Evolutionary conservation across 176 grass and related monocot genomes (phyloP), one percentile per base, ranked within the genome.

Genomic region (Oropetium thomaeum): DNA sequence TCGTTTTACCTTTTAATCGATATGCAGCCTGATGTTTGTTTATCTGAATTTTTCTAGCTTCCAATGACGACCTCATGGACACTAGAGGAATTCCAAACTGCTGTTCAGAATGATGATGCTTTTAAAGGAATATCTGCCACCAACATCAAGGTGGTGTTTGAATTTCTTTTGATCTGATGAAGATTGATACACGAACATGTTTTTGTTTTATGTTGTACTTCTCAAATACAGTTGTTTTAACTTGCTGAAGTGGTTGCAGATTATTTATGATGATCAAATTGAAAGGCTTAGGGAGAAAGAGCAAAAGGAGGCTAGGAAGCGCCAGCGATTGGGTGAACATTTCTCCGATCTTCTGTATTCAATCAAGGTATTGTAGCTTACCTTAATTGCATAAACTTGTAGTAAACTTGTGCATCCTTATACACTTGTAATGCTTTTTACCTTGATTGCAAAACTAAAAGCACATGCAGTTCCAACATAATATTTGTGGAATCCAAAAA

Each of bases 131-230:
- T 99, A 84, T 92, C 89, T 1, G 68, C 84, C 28, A 84, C 79
- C 84, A 99, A 96, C 62, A 45, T 99, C 39, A 99, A 99, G 96
- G 92, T 95, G 4, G n/a, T n/a, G n/a, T n/a, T n/a, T n/a, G n/a
- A n/a, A n/a, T n/a, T 9, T 79, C 1, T 55, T 32, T 51, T 16
- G 16, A 29, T 28, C 37, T 8, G 40, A 73, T 23, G 5, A 58
- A 51, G 34, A 51, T 78, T 42, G 29, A 49, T 75, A 16, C 34
- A 33, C 40, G n/a, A 65, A 42, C 62, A 10, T 27, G 7, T 27
- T 28, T 25, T 76, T 15, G 28, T 10, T 5, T 10, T 68, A 25
- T 78, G 32, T 78, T 72, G 37, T 66, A 26, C 57, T 74, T 16
- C 33, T 10, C 2, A 43, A 42, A 60, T 74, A 38, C 30, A 70